phyloP scores from a whole-genome alignment of 73 alveolate species.

The Uronychia binucleata region DNA sequence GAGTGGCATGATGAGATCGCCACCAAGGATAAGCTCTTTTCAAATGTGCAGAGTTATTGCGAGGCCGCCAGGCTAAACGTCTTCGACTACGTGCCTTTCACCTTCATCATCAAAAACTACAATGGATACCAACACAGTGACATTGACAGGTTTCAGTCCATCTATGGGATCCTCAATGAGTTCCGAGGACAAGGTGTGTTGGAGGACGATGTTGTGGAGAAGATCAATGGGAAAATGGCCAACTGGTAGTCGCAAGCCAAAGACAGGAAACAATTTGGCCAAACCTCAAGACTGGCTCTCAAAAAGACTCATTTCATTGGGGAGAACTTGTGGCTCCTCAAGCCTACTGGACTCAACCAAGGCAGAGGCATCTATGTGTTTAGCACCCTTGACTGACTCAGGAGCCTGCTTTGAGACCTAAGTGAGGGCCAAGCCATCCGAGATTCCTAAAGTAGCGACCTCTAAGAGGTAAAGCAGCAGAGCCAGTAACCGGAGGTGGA shows the following conservation, averaged over 20 bases:
- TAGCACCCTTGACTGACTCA: too few relatives aligned
- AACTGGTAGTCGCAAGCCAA: too few relatives aligned
- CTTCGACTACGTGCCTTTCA: slow-evolving; percentile 83
- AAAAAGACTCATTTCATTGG: slow-evolving; percentile 30
- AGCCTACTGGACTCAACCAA: slow-evolving; percentile 77
- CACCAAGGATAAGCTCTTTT: slow-evolving; percentile 3
- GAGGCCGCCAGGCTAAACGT: slow-evolving; percentile 57
- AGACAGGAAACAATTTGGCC: too few relatives aligned
- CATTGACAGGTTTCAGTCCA: background rate
- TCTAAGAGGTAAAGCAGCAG: too few relatives aligned
- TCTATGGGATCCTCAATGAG: slow-evolving; percentile 1
- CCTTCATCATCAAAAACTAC: slow-evolving; percentile 35
- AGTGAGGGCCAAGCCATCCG: too few relatives aligned
- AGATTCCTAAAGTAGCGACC: too few relatives aligned
- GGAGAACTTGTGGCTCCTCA: slow-evolving; percentile 77
- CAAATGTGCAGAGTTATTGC: background rate
- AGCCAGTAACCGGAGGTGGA: too few relatives aligned
- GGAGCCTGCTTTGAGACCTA: too few relatives aligned
- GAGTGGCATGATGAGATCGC: slow-evolving; percentile 5
- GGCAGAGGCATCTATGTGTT: slow-evolving; percentile 84
- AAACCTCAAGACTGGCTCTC: too few relatives aligned
- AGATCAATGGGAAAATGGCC: too few relatives aligned
- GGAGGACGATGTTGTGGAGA: too few relatives aligned
- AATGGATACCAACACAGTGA: background rate
- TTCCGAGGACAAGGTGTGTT: too few relatives aligned